phyloP scores from a whole-genome alignment of 805 yeast species.

The Millerago galiae region DNA sequence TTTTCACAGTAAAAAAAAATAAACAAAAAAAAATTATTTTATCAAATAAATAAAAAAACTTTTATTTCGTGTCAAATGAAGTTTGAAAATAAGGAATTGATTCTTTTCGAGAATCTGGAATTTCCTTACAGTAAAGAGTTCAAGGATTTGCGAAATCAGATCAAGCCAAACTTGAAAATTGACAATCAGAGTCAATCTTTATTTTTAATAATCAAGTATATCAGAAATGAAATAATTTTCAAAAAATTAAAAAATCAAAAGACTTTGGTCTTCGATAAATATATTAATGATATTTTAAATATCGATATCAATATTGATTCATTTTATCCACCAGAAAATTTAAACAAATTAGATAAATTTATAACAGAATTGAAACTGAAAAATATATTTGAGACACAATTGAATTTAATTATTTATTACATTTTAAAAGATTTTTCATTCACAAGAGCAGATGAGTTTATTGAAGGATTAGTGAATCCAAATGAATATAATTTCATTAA shows the following conservation, averaged over 20 bases:
- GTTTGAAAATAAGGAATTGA: conserved; percentile 5
- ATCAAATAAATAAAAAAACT: not conserved
- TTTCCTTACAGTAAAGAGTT: conserved; percentile 22
- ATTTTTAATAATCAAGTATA: conserved; percentile 16
- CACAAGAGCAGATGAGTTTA: conserved; percentile 15
- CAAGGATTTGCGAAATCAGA: conserved; percentile 10
- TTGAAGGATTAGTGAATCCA: conserved; percentile 1
- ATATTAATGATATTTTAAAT: conserved; percentile 15
- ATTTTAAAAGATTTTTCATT: conserved; percentile 20
- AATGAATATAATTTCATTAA: conserved; percentile 16
- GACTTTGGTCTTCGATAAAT: conserved; percentile 16
- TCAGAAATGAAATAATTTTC: conserved; percentile 17
- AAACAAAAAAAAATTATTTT: not conserved
- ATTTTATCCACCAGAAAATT: conserved; percentile 21
- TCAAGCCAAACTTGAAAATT: conserved; percentile 16
- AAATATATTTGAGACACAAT: conserved; percentile 4
- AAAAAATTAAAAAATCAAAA: conserved; percentile 12
- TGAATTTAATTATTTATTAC: conserved; percentile 17
- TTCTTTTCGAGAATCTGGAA: conserved; percentile 8
- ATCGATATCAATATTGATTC: conserved; percentile 7
- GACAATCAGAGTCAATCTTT: conserved; percentile 18
- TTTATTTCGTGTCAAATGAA: not conserved
- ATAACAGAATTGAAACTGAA: conserved; percentile 7
- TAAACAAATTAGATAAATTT: conserved; percentile 13
- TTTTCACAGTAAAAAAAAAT: too few relatives aligned